Percentiles rank a stretch among this genome's conserved stretches.
Conservation (phyloP, 2,329 filamentous ascomycete genomes). For the Cladosporium cucumerinum region DNA sequence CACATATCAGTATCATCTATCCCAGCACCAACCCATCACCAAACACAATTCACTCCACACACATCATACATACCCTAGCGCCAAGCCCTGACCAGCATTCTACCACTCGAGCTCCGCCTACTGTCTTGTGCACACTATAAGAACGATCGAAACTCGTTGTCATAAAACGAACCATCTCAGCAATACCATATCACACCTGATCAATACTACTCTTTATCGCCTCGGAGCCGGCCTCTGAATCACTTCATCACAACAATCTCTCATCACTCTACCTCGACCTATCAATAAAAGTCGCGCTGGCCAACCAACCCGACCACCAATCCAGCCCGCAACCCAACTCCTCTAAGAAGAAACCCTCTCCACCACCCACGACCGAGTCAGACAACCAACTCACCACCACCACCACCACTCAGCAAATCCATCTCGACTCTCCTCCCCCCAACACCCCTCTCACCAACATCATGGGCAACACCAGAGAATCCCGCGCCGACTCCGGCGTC, state of each 20-base stretch:
- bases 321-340: background rate
- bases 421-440: background rate
- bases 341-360: background rate
- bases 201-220: background rate
- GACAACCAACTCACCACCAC: background rate
- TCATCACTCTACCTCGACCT: background rate
- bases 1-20: slow-evolving; percentile 16
- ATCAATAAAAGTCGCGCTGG: background rate
- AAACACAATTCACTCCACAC: slow-evolving; percentile 13
- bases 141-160: background rate
- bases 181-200: background rate
- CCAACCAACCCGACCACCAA: background rate
- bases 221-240: slow-evolving; percentile 5
- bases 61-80: slow-evolving; percentile 14
- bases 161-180: background rate
- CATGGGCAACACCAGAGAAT: slow-evolving; percentile 7
- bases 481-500: slow-evolving; percentile 12
- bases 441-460: background rate
- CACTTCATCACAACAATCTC: background rate
- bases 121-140: slow-evolving; percentile 9
- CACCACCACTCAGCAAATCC: background rate
- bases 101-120: slow-evolving; percentile 6
- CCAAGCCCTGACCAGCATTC: slow-evolving; percentile 13
- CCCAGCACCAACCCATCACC: slow-evolving; percentile 2
- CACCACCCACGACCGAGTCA: background rate